Conservation (phyloP, 176 grass and related monocot genomes). For the Ensete ventricosum region DNA sequence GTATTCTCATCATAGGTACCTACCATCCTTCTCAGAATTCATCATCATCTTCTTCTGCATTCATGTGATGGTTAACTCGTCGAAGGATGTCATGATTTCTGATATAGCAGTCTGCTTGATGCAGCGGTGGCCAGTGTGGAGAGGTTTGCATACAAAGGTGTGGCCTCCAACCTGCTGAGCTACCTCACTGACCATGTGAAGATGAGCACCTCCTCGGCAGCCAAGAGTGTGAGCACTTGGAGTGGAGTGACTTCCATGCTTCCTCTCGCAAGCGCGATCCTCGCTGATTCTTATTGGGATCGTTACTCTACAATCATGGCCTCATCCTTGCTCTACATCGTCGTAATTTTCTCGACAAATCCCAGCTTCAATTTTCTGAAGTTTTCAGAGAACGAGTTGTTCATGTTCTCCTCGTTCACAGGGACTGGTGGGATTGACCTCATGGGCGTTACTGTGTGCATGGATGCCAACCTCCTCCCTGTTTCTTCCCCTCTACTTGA, state of each 20-base stretch:
- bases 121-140: constrained; percentile 82
- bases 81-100: not conserved
- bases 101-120: not conserved
- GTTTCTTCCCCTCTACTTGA: constrained; percentile 82
- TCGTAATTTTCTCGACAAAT: constrained; percentile 27
- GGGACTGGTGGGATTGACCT: constrained; percentile 52
- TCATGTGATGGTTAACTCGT: not conserved
- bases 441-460: constrained; percentile 51
- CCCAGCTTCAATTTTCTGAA: not conserved
- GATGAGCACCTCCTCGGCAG: constrained; percentile 79
- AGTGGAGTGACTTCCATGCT: constrained; percentile 76
- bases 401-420: constrained; percentile 12
- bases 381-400: too few relatives aligned
- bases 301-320: constrained; percentile 50
- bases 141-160: constrained; percentile 82
- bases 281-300: constrained; percentile 78
- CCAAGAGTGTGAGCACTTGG: constrained; percentile 72
- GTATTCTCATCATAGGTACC: constrained; percentile 73
- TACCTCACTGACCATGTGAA: constrained; percentile 62
- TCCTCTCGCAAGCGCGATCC: constrained; percentile 55
- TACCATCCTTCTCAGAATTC: constrained; percentile 20
- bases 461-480: constrained; percentile 61
- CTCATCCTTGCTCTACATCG: constrained; percentile 70
- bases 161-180: constrained; percentile 81
- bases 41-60: not conserved